phyloP scores from a whole-genome alignment of 148 eudicot genomes.

The Fagopyrum tataricum region DNA sequence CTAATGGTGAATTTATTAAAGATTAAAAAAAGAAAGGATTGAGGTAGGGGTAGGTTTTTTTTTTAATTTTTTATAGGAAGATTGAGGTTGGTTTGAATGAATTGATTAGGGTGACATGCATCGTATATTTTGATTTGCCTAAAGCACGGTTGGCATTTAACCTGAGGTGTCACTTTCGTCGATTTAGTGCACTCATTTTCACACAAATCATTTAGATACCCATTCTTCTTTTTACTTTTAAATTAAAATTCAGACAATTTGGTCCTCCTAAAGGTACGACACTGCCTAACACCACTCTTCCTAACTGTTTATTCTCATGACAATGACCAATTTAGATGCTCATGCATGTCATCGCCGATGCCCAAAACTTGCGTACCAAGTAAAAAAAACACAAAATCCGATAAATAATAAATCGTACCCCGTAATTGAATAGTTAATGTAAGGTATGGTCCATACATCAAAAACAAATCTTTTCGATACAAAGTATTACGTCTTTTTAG shows the following conservation, averaged over 20 bases:
- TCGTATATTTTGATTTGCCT: neutral
- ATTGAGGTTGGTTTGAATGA: no score
- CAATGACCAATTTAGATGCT: neutral
- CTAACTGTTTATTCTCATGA: neutral
- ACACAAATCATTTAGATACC: neutral
- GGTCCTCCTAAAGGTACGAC: neutral
- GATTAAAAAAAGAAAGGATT: neutral
- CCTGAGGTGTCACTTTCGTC: neutral
- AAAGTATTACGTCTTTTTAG: no score
- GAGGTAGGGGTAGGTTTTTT: neutral
- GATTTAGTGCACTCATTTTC: neutral
- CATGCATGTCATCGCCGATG: neutral
- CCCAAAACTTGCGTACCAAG: no score
- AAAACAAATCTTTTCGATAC: no score
- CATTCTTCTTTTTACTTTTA: neutral
- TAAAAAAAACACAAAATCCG: no score
- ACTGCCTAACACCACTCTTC: neutral
- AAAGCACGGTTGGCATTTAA: constrained; percentile 5
- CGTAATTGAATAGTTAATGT: no score
- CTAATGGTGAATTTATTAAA: no score
- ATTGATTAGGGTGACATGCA: neutral
- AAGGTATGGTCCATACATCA: no score
- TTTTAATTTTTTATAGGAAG: no score
- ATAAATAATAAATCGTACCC: no score
- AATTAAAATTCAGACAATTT: neutral